phyloP scores from a whole-genome alignment of 2,329 filamentous ascomycete genomes.

The Ophiocordyceps unilateralis region DNA sequence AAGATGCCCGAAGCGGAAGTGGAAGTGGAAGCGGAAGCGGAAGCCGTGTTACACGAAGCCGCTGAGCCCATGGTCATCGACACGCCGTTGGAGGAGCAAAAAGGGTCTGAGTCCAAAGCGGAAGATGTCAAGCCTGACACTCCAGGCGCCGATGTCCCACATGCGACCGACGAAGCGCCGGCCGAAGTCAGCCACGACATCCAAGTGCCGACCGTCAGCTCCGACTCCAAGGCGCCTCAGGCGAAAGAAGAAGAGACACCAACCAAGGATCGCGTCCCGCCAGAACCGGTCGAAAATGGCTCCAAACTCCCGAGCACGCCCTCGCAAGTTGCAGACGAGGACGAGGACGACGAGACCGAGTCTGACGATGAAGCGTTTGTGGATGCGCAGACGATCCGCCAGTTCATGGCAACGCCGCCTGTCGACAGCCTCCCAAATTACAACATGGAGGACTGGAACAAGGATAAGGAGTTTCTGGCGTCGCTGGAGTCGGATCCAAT shows the following conservation, averaged over 20 bases:
- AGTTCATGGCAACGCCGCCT: constrained; percentile 36
- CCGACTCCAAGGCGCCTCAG: not conserved
- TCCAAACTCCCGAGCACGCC: constrained; percentile 26
- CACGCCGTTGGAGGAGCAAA: constrained; percentile 1
- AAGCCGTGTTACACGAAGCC: not conserved
- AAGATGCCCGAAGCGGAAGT: not conserved
- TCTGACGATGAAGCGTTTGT: constrained; percentile 34
- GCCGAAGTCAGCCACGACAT: not conserved
- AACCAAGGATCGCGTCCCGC: not conserved
- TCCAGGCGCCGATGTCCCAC: constrained; percentile 2
- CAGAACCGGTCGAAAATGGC: constrained; percentile 12
- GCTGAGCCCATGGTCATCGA: not conserved
- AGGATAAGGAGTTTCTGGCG: constrained; percentile 26
- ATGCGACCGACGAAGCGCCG: constrained; percentile 2
- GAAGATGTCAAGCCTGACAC: constrained; percentile 24
- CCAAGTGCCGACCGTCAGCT: not conserved
- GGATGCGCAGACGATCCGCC: constrained; percentile 29
- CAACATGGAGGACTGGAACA: constrained; percentile 26
- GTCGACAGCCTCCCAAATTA: constrained; percentile 34
- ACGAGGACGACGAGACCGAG: constrained; percentile 33
- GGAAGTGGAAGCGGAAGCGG: not conserved
- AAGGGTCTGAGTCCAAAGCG: constrained; percentile 16
- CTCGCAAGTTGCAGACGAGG: constrained; percentile 30
- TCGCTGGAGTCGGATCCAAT: constrained; percentile 20
- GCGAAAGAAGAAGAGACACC: not conserved